phyloP scores from a whole-genome alignment of 2,329 filamentous ascomycete genomes.

The Colletotrichum phormii region DNA sequence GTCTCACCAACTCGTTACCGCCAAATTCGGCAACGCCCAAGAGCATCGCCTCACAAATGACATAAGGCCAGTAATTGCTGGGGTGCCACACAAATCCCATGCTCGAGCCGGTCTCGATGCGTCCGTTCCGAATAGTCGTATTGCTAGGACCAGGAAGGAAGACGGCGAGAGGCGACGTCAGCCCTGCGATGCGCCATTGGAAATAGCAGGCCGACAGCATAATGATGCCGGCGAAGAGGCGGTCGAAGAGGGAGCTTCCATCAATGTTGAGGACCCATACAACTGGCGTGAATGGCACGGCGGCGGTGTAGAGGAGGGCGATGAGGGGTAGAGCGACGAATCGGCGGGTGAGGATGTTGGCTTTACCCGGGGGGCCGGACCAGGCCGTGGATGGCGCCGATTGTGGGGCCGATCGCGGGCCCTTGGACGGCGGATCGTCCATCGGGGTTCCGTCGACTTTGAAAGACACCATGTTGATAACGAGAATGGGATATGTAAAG shows the following conservation, averaged over 20 bases:
- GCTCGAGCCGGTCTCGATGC: constrained; percentile 17
- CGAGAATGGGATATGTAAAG: too few species aligned
- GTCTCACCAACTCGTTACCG: constrained; percentile 36
- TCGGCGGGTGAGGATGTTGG: constrained; percentile 25
- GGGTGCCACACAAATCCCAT: constrained; percentile 38
- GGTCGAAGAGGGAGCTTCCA: constrained; percentile 58
- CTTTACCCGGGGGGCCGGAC: constrained; percentile 5
- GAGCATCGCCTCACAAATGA: constrained; percentile 37
- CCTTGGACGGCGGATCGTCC: not conserved
- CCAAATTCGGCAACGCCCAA: constrained; percentile 40
- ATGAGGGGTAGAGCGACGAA: constrained; percentile 37
- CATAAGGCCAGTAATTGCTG: constrained; percentile 39
- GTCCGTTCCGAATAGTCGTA: constrained; percentile 35
- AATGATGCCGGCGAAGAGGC: constrained; percentile 53
- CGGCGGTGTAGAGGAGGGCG: constrained; percentile 39
- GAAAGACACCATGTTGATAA: not conserved
- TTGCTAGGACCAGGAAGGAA: constrained; percentile 19
- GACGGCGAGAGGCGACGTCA: constrained; percentile 34
- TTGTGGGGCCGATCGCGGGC: constrained; percentile 3
- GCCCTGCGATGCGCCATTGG: constrained; percentile 38
- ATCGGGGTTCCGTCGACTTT: not conserved
- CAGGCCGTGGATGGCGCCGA: constrained; percentile 9
- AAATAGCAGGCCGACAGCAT: constrained; percentile 49
- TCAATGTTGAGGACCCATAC: constrained; percentile 36
- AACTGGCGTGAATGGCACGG: constrained; percentile 39